Evolutionary conservation across 2,329 filamentous ascomycete species (phyloP).

Genomic region (Colletotrichum cereale): DNA sequence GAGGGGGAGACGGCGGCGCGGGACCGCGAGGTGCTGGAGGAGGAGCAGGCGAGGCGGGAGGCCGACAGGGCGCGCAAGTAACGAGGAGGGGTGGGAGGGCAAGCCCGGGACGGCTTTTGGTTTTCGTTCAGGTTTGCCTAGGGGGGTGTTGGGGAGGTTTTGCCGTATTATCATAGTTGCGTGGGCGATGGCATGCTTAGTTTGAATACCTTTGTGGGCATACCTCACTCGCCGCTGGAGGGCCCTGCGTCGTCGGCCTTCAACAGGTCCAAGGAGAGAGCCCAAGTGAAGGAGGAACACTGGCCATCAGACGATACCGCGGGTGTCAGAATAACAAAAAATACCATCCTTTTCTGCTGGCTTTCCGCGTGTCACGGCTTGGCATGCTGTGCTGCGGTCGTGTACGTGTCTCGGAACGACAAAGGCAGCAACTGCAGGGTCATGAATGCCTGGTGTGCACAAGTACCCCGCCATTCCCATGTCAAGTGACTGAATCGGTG

Average conservation of each 20-base stretch:
- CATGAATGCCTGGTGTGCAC: slow-evolving; percentile 3
- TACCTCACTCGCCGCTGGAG: background rate
- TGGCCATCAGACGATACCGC: background rate
- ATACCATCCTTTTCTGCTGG: background rate
- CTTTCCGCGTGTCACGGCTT: background rate
- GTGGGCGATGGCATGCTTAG: slow-evolving; percentile 20
- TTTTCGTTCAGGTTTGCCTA: background rate
- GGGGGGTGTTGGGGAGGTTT: background rate
- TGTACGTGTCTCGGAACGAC: background rate
- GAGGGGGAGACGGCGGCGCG: slow-evolving; percentile 77
- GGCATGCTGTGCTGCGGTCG: background rate
- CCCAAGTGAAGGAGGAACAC: background rate
- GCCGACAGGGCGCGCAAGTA: slow-evolving; percentile 48
- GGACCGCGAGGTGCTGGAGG: slow-evolving; percentile 72
- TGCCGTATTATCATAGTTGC: background rate
- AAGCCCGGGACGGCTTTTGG: background rate
- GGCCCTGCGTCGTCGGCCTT: slow-evolving; percentile 24
- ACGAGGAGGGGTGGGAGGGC: no score
- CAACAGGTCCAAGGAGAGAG: slow-evolving; percentile 34
- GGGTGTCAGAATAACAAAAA: background rate
- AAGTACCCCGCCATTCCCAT: slow-evolving; percentile 18
- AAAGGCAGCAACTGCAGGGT: background rate
- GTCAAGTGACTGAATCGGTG: slow-evolving; percentile 30
- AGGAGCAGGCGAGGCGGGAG: slow-evolving; percentile 65
- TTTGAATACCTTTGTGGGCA: slow-evolving; percentile 18